Evolutionary conservation across 2,329 filamentous ascomycete species (phyloP).

Genomic region (Beauveria rudraprayagi): DNA sequence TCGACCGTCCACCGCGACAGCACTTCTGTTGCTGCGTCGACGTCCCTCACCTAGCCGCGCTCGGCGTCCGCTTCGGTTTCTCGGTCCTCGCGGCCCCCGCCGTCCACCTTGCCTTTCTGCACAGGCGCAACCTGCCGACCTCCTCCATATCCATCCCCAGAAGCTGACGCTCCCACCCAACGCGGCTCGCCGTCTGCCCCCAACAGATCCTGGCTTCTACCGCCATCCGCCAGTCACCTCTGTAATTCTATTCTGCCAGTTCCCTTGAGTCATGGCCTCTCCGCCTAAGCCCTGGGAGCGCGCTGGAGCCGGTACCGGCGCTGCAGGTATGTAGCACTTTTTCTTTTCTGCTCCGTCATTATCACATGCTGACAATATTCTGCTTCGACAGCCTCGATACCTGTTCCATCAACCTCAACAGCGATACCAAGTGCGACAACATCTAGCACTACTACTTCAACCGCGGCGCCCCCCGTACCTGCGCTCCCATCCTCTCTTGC

Average conservation of each 20-base stretch:
- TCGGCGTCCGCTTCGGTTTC: conserved; percentile 3
- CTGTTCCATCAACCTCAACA: conserved; percentile 30
- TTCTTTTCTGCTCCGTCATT: conserved; percentile 13
- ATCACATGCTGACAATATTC: conserved; percentile 19
- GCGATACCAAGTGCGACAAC: conserved; percentile 26
- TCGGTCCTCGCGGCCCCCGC: conserved; percentile 6
- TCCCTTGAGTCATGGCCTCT: conserved; percentile 49
- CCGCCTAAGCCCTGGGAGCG: conserved; percentile 98
- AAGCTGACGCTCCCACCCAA: background rate
- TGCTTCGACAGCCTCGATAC: conserved; percentile 31
- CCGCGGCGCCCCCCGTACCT: conserved; percentile 61
- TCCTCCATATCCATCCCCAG: background rate
- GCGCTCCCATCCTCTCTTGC: conserved; percentile 72
- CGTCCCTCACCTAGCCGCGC: background rate
- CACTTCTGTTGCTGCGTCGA: background rate
- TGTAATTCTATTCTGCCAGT: background rate
- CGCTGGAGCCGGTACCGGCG: conserved; percentile 59
- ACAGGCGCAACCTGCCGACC: conserved; percentile 7
- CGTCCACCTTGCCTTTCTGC: background rate
- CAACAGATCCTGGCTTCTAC: background rate
- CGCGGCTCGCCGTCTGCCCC: background rate
- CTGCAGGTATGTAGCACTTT: conserved; percentile 28
- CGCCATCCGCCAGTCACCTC: background rate
- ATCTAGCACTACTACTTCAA: conserved; percentile 29
- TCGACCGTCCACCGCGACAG: background rate